Percentiles rank a stretch among this genome's conserved stretches.
Conservation (phyloP, 768 basidiomycete species). For the Panellus pusillus region DNA sequence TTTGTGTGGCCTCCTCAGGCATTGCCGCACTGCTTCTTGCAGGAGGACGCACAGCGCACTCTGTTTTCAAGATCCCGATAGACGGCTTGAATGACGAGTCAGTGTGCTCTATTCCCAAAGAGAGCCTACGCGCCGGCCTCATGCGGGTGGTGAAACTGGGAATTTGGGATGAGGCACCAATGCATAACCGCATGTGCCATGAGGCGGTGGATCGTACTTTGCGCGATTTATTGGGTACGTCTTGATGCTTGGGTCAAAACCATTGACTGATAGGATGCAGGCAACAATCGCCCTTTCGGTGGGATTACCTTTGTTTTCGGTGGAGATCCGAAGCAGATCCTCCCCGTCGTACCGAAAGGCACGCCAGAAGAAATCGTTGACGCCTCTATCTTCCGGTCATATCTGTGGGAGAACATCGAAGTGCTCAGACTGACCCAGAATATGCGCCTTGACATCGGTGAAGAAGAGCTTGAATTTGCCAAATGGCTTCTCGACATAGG, state of each 20-base stretch:
- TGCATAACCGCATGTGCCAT: conserved; percentile 4
- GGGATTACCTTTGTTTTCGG: not conserved
- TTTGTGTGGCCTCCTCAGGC: conserved; percentile 8
- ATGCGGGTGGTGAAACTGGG: not conserved
- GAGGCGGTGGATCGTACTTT: conserved; percentile 3
- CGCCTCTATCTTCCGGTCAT: not conserved
- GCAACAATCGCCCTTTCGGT: not conserved
- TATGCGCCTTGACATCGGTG: not conserved
- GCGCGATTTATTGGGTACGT: not conserved
- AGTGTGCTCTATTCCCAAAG: conserved; percentile 1
- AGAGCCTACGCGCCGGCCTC: conserved; percentile 5
- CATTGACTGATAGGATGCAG: no score
- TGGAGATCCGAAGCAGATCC: conserved; percentile 1
- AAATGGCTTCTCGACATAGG: not conserved
- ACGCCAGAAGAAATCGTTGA: not conserved
- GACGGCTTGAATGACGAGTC: conserved; percentile 3
- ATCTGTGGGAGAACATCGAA: not conserved
- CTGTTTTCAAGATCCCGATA: conserved; percentile 12
- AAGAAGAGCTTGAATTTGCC: conserved; percentile 3
- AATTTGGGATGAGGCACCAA: conserved; percentile 2
- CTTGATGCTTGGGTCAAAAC: not conserved
- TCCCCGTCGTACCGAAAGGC: conserved; percentile 4
- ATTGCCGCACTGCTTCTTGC: not conserved
- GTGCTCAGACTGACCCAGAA: not conserved
- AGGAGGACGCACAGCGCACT: conserved; percentile 9